Evolutionary conservation across 177 flowering plant species (phyloP).

Genomic region (Telopea speciosissima): DNA sequence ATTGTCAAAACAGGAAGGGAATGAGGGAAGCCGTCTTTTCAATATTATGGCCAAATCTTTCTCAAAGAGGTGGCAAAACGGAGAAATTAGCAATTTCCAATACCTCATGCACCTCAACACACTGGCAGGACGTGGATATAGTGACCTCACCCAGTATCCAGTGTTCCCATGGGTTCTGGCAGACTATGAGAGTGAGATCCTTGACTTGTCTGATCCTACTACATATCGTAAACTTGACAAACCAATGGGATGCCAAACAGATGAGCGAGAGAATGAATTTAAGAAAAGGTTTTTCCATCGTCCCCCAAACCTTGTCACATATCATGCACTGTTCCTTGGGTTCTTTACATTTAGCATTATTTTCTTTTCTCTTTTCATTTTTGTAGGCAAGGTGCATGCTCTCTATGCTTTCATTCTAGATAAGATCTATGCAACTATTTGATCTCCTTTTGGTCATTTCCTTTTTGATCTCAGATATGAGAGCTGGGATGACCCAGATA

Average conservation of each 20-base stretch:
- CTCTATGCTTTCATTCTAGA: neutral
- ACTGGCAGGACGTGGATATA: conserved; percentile 98
- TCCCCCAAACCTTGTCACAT: too few species aligned
- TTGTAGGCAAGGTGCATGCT: neutral
- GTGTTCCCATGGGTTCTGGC: conserved; percentile 98
- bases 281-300: conserved; percentile 58
- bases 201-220: conserved; percentile 66
- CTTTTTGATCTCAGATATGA: conserved; percentile 56
- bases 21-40: conserved; percentile 91
- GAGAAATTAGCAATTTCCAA: conserved; percentile 98
- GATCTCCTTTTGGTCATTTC: conserved; percentile 1
- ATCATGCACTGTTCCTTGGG: neutral
- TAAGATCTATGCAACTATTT: neutral
- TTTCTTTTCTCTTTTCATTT: conserved; percentile 1
- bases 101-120: conserved; percentile 99
- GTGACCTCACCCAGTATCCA: conserved; percentile 98
- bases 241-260: conserved; percentile 99
- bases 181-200: conserved; percentile 84
- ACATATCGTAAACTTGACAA: conserved; percentile 88
- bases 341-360: conserved; percentile 4
- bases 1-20: conserved; percentile 82
- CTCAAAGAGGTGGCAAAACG: conserved; percentile 98
- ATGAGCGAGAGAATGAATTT: conserved; percentile 95
- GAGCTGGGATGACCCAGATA: conserved; percentile 99
- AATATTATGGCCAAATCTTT: conserved; percentile 88